Conservation (phyloP, 306 rosid species). For the Prunus kanzakura region DNA sequence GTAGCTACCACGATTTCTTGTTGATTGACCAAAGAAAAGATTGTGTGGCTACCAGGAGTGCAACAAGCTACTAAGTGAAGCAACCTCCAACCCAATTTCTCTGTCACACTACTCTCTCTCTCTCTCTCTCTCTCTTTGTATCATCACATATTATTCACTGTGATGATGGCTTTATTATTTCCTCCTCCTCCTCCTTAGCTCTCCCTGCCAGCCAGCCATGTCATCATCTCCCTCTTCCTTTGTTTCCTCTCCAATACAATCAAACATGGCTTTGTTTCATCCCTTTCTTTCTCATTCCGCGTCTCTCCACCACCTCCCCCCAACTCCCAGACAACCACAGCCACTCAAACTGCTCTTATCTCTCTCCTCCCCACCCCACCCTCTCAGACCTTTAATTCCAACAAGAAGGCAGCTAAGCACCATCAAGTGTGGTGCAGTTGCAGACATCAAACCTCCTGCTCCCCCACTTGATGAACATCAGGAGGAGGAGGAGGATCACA, state of each 20-base stretch:
- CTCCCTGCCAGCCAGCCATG: not conserved
- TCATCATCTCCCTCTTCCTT: not conserved
- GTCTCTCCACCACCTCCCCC: slow-evolving; percentile 5
- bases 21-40: not conserved
- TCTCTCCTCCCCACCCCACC: not conserved
- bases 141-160: not conserved
- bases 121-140: not conserved
- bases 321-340: not conserved
- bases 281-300: slow-evolving; percentile 29
- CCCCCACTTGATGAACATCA: slow-evolving; percentile 24
- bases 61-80: slow-evolving; percentile 31
- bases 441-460: slow-evolving; percentile 31
- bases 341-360: slow-evolving; percentile 6
- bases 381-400: not conserved
- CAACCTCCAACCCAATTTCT: slow-evolving; percentile 5
- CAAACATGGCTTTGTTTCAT: slow-evolving; percentile 43
- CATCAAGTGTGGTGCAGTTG: slow-evolving; percentile 36
- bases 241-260: not conserved
- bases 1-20: not conserved
- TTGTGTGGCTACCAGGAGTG: slow-evolving; percentile 30
- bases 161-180: not conserved
- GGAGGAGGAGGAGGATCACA: slow-evolving; percentile 30
- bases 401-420: slow-evolving; percentile 10
- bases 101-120: too few species aligned
- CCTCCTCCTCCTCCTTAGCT: not conserved